A percentile compares a stretch with the other conserved stretches of the same genome.
Evolutionary conservation across 176 grass and related monocot species (phyloP).

Genomic region (Pontederia paniculata): DNA sequence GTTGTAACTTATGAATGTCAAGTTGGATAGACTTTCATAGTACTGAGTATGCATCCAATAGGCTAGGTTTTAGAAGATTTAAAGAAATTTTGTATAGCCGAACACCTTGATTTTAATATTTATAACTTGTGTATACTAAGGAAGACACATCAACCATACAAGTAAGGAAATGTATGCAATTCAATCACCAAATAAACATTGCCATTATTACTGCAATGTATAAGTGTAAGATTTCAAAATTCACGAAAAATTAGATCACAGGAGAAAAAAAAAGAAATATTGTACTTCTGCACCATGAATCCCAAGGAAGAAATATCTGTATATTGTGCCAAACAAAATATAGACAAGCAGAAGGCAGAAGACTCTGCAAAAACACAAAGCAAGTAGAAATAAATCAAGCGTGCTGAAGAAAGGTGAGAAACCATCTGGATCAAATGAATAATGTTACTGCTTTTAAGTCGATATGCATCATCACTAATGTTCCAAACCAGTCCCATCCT

Average conservation of each 20-base stretch:
- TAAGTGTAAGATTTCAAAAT: too few relatives aligned
- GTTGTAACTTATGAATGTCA: too few relatives aligned
- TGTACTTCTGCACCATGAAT: slow-evolving; percentile 82
- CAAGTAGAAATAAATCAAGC: slow-evolving; percentile 18
- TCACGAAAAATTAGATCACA: neutral
- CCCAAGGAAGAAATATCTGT: slow-evolving; percentile 77
- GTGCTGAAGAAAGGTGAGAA: neutral
- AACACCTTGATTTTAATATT: too few relatives aligned
- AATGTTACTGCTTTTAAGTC: neutral
- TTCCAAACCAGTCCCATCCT: slow-evolving; percentile 72
- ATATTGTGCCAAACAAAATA: slow-evolving; percentile 57
- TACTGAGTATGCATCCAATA: too few relatives aligned
- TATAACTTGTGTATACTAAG: too few relatives aligned
- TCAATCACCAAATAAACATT: too few relatives aligned
- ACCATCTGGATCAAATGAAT: neutral
- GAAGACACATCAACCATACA: too few relatives aligned
- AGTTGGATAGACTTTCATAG: too few relatives aligned
- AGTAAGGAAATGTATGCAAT: too few relatives aligned
- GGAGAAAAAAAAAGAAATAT: neutral
- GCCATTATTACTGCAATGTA: too few relatives aligned
- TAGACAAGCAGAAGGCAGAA: slow-evolving; percentile 68
- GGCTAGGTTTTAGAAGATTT: too few relatives aligned
- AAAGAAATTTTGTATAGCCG: too few relatives aligned
- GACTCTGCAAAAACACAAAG: slow-evolving; percentile 33
- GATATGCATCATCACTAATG: slow-evolving; percentile 51